These are phyloP conservation scores for Brasilioporus rufonigricans DNA, from an alignment of 768 basidiomycete genomes.

Conservation along the genomic window DNA sequence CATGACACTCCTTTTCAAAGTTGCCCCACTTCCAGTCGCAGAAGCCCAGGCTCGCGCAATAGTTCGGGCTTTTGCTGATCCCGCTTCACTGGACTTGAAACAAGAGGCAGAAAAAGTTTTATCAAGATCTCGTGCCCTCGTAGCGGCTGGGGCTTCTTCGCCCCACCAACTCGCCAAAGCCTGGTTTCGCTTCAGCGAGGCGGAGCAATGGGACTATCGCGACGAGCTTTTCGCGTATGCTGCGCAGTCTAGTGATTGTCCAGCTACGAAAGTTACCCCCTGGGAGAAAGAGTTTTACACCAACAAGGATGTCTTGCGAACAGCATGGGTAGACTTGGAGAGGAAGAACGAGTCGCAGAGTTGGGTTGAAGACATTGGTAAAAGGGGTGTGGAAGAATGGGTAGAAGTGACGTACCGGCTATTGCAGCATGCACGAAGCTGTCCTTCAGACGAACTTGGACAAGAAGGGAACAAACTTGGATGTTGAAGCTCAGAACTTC, in stretches of 20 bases:
- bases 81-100: constrained; percentile 45
- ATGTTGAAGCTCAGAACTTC: too few relatives aligned
- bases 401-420: constrained; percentile 43
- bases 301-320: constrained; percentile 46
- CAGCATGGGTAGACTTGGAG: constrained; percentile 59
- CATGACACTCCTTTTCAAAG: constrained; percentile 54
- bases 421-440: constrained; percentile 10
- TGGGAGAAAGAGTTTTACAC: constrained; percentile 63
- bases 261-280: constrained; percentile 36
- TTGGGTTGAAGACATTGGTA: constrained; percentile 66
- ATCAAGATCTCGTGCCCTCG: constrained; percentile 46
- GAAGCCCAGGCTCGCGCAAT: constrained; percentile 76
- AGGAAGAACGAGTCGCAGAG: constrained; percentile 51
- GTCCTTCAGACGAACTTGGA: too few relatives aligned
- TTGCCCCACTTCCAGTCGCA: constrained; percentile 72
- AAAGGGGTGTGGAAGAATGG: constrained; percentile 60
- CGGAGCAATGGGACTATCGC: constrained; percentile 68
- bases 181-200: constrained; percentile 52
- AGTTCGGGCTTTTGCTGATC: constrained; percentile 52
- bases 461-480: too few relatives aligned
- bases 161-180: constrained; percentile 44
- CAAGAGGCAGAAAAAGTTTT: constrained; percentile 50
- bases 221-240: constrained; percentile 55
- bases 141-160: constrained; percentile 30
- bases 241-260: constrained; percentile 29